Base-by-base conservation (phyloP, 495 filamentous ascomycete genomes). In the Aspergillus biplanus region DNA sequence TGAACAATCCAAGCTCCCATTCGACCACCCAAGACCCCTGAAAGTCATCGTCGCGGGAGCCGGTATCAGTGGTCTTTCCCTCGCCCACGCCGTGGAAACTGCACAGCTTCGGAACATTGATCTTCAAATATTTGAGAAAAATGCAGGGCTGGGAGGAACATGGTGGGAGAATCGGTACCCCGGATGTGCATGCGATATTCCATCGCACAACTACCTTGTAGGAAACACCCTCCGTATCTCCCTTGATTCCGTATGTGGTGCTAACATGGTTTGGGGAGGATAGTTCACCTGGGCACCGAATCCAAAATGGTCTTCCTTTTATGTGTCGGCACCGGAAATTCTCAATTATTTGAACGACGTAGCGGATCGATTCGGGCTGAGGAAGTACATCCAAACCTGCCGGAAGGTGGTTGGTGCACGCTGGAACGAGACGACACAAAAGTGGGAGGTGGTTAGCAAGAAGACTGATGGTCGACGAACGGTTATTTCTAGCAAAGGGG, bases 141-240 rank as follows among this genome's bases (percentile, higher is more conserved):
- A 39, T 39, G 35, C 35, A 39, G 35, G 35, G 12, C 12, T 39
- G 35, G 35, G 35, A 39, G 35, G 35, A 39, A 21, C 73, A 66
- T 27, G 70, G 49, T 44, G 52, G 50, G 39, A 62, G 52, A 53
- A 62, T 48, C 57, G 57, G 21, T 59, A 52, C 33, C 57, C 35
- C 5, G 55, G 55, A 2, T 57, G 55, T 32, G 55, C 55, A 12
- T 57, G 55, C 55, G 55, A 57, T 46, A 37, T 57, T 8, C 55
- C 55, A 34, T 42, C 34, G 18, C 55, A 57, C 21, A 34, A 27
- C 11, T 57, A 57, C 9, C 55, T 39, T 6, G 35, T 39, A 39
- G 35, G 35, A 39, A 39, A 39, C 35, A 39, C 35, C 35, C 12
- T 12, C 35, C 6, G 12, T 39, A 39, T 39, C 35, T 12, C 35